Conservation (phyloP, 2,329 filamentous ascomycete genomes). For the Pseudocercospora pini-densiflorae region DNA sequence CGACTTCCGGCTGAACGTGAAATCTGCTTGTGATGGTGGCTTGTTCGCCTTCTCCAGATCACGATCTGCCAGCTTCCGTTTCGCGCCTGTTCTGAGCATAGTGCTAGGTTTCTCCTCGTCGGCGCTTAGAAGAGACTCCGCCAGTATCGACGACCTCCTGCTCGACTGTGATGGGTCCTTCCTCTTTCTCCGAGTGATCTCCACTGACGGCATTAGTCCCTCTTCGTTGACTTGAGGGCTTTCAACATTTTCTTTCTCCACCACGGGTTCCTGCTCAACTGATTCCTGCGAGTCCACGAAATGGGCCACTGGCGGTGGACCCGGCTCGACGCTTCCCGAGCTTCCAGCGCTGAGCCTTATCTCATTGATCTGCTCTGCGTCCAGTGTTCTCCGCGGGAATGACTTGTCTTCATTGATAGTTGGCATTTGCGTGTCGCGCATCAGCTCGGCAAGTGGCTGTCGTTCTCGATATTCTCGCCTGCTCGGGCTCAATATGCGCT, state of each 20-base stretch:
- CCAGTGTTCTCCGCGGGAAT: conserved; percentile 70
- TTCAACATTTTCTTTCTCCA: background rate
- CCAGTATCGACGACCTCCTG: conserved; percentile 52
- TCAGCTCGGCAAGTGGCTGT: conserved; percentile 38
- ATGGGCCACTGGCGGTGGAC: conserved; percentile 59
- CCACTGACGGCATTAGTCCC: conserved; percentile 50
- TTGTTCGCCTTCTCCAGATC: conserved; percentile 52
- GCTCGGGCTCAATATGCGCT: conserved; percentile 29
- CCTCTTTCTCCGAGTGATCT: conserved; percentile 55
- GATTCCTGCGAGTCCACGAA: conserved; percentile 43
- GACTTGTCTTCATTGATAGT: conserved; percentile 72
- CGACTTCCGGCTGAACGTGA: conserved; percentile 52
- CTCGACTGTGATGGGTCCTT: conserved; percentile 50
- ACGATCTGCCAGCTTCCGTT: conserved; percentile 61
- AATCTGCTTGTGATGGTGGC: conserved; percentile 44
- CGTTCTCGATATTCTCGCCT: conserved; percentile 38
- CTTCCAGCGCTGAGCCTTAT: conserved; percentile 56
- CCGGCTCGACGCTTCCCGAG: conserved; percentile 68
- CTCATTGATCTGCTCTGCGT: conserved; percentile 61
- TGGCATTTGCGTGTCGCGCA: conserved; percentile 55
- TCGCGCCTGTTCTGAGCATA: conserved; percentile 54
- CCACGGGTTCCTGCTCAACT: conserved; percentile 13
- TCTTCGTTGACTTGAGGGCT: conserved; percentile 34
- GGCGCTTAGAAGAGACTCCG: conserved; percentile 44
- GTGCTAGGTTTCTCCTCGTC: conserved; percentile 40